Evolutionary conservation across 2,329 filamentous ascomycete genomes (phyloP).

Genomic region (Curvularia sp.): DNA sequence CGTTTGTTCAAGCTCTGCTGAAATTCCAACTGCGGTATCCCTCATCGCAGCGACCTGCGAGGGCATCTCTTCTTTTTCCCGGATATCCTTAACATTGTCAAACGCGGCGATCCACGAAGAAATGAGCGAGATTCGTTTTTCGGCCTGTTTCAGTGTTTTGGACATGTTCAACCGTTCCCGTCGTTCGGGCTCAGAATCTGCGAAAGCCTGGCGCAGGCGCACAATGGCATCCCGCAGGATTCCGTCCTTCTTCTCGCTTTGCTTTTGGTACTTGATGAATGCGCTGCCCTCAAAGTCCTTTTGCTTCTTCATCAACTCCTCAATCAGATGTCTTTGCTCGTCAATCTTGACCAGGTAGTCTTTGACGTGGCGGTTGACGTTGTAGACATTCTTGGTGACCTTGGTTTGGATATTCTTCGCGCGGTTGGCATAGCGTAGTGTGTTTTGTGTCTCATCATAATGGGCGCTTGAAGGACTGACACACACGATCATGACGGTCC

Average conservation of each 20-base stretch:
- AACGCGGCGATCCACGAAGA: slow-evolving; percentile 94
- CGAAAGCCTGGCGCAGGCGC: slow-evolving; percentile 82
- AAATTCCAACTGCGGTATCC: slow-evolving; percentile 86
- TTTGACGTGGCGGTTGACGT: slow-evolving; percentile 98
- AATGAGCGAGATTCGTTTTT: slow-evolving; percentile 84
- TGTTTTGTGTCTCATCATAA: slow-evolving; percentile 98
- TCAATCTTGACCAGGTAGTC: slow-evolving; percentile 99
- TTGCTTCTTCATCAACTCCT: slow-evolving; percentile 90
- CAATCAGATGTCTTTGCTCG: slow-evolving; percentile 96
- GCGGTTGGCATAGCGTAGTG: slow-evolving; percentile 92
- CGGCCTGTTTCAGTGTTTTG: slow-evolving; percentile 81
- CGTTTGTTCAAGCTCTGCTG: slow-evolving; percentile 87
- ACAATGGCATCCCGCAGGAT: slow-evolving; percentile 78
- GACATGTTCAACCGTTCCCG: slow-evolving; percentile 79
- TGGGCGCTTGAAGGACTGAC: slow-evolving; percentile 95
- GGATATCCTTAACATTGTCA: slow-evolving; percentile 76
- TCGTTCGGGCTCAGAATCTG: slow-evolving; percentile 77
- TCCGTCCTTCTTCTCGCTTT: slow-evolving; percentile 80
- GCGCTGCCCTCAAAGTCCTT: slow-evolving; percentile 84
- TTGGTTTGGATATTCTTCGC: slow-evolving; percentile 99
- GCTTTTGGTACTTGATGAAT: slow-evolving; percentile 89
- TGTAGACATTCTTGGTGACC: slow-evolving; percentile 98
- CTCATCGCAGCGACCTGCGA: slow-evolving; percentile 70
- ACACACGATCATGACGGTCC: slow-evolving; percentile 99
- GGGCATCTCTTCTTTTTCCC: slow-evolving; percentile 72